Evolutionary conservation across 306 rosid species (phyloP).

Genomic region (Corylus avellana): DNA sequence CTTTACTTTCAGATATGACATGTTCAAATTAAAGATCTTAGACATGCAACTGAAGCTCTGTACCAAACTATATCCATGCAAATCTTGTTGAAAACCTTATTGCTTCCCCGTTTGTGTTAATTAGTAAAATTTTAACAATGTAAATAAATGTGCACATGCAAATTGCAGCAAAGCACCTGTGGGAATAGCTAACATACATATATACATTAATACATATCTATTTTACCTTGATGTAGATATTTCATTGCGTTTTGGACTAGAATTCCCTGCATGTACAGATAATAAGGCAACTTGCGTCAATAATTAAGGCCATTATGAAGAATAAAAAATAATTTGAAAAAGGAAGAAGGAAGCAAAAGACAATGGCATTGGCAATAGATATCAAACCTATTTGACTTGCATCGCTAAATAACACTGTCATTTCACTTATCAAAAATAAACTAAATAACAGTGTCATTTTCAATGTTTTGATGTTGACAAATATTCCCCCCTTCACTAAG

Average conservation of each 20-base stretch:
- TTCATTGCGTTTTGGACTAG: constrained; percentile 45
- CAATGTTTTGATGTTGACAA: constrained; percentile 21
- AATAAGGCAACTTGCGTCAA: constrained; percentile 14
- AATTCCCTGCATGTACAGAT: constrained; percentile 60
- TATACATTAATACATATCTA: not conserved
- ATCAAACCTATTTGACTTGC: constrained; percentile 14
- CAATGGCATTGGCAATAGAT: not conserved
- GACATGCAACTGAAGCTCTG: too few species aligned
- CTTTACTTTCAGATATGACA: too few species aligned
- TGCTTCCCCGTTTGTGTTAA: not conserved
- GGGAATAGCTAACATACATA: constrained; percentile 22
- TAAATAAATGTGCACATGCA: not conserved
- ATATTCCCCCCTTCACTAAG: constrained; percentile 12
- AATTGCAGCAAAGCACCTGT: constrained; percentile 1
- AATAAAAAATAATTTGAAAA: not conserved
- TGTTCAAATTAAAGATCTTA: not conserved
- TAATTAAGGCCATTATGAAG: constrained; percentile 13
- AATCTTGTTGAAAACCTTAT: too few species aligned
- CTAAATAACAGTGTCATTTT: not conserved
- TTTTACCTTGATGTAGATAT: constrained; percentile 55
- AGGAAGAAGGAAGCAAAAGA: not conserved
- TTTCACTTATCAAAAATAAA: too few species aligned
- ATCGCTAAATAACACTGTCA: not conserved
- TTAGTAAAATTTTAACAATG: too few species aligned
- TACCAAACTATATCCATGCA: not conserved